Percentiles rank a stretch among this genome's conserved stretches.
Evolutionary conservation across 805 yeast genomes (phyloP).

Genomic region (Alloascoidea africana): DNA sequence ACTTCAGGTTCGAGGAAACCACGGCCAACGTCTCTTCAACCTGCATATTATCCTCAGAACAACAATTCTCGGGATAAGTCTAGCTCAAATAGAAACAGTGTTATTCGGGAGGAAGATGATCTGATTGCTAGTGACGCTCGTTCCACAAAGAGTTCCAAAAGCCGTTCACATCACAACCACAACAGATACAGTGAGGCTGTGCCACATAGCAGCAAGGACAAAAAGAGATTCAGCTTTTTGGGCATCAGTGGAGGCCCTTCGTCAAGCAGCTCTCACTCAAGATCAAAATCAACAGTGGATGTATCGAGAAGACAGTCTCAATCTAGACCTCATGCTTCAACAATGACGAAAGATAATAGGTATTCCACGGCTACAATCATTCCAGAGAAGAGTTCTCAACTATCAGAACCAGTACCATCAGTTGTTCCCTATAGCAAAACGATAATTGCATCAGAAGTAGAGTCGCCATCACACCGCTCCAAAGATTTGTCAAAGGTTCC

Average conservation of each 20-base stretch:
- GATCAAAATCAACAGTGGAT: constrained; percentile 8
- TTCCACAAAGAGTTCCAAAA: too few relatives aligned
- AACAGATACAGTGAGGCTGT: too few relatives aligned
- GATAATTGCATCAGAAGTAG: constrained; percentile 5
- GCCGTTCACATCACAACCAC: too few relatives aligned
- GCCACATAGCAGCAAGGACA: constrained; percentile 8
- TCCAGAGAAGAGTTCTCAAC: neutral
- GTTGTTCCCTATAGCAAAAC: constrained; percentile 5
- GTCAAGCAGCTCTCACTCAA: constrained; percentile 11
- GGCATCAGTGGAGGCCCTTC: constrained; percentile 23
- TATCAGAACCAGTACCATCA: neutral
- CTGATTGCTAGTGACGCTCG: too few relatives aligned
- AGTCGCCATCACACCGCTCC: constrained; percentile 3
- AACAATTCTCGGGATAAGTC: too few relatives aligned
- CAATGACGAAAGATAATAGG: constrained; percentile 1
- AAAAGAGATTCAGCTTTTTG: constrained; percentile 26
- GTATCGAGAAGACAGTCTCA: too few relatives aligned
- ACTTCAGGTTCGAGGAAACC: too few relatives aligned
- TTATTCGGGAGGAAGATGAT: too few relatives aligned
- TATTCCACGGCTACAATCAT: too few relatives aligned
- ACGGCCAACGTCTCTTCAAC: too few relatives aligned
- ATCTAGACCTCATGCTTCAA: neutral
- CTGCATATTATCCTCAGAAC: too few relatives aligned
- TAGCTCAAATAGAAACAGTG: too few relatives aligned
- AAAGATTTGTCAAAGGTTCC: constrained; percentile 2